Evolutionary conservation across 345 rosid genomes (phyloP), one percentile per base, ranked within the genome.

Genomic region (Draba incana): DNA sequence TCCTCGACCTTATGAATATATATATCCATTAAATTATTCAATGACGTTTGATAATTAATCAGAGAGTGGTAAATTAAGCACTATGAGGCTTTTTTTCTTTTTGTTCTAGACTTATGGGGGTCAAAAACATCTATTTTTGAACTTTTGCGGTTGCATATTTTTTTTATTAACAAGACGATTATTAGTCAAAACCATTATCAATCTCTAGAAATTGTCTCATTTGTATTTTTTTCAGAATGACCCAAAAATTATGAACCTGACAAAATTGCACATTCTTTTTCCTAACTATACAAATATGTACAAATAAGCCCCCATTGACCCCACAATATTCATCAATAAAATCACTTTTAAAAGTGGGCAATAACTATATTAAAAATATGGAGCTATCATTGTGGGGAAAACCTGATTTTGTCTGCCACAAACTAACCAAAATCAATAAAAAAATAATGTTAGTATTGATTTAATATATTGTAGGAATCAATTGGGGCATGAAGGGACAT

Each of bases 391-490:
- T 48, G 69, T 68, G 69, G 74, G 45, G 41, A 47, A 55, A 53
- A 46, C 61, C 74, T 75, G 69, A 62, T 75, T 75, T 68, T 75
- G 78, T 75, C 78, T 28, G 78, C 78, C 78, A 75, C 78, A 75
- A 61, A 14, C 44, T 39, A 65, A 62, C 28, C 52, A 68, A 58
- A 41, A 64, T 23, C 2, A 41, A 46, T 75, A 55, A 75, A 54
- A 75, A 54, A 14, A 11, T 53, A 67, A 46, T 15, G 16, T 68
- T 75, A 52, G 55, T 20, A 20, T 54, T 68, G 41, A 55, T 68
- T 61, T 20, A 23, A 54, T 47, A 55, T 41, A 46, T 75, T 68
- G 74, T 62, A 75, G 78, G 78, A 75, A 75, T 75, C 78, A 68
- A 68, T 55, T 31, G 57, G 41, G 42, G 65, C 78, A 75, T 62